Base-by-base conservation (phyloP, 2,329 filamentous ascomycete genomes). In the Corynespora cassiicola region DNA sequence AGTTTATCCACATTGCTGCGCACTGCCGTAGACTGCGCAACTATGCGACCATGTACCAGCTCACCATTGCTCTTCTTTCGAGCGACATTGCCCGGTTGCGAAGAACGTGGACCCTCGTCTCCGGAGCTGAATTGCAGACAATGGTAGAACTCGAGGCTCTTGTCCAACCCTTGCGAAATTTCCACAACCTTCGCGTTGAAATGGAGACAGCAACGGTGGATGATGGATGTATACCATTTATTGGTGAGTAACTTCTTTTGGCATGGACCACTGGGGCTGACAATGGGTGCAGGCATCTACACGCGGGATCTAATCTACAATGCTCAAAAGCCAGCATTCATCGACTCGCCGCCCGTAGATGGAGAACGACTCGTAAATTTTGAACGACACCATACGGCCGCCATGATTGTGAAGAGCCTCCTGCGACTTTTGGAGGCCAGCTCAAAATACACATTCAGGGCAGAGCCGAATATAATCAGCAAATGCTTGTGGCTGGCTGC, bases 401-500 rank as follows among this genome's bases (percentile, higher is more conserved):
- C 88, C 3, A 78, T 80, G 1, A 85, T 91, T 24, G 85, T 92
- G 50, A 94, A 94, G 75, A 89, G 86, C 31, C 72, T 94, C 24
- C 72, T 92, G 25, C 78, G 88, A 15, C 74, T 94, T n/a, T 75
- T 94, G 7, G 88, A 94, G 68, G 85, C 87, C 1, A 91, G 87
- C 62, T 82, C 84, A 15, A 78, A 82, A 39, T 94, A 92, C 63
- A 71, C 74, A 6, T 90, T 92, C 63, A 78, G 84, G 53, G 84
- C 87, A 1, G 82, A 91, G 23, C 86, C 89, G 46, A 86, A 87
- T 35, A 80, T 90, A 33, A 85, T 88, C 4, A 87, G 89, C 68
- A 79, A 87, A 48, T 94, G 88, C 63, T 75, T 94, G n/a, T 94
- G 89, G 88, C 84, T 94, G 72, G 85, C 86, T 30, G 87, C 88